These are phyloP conservation scores for Ophiostoma piceae DNA, from an alignment of 2,329 filamentous ascomycete species.

Conservation along the genomic window DNA sequence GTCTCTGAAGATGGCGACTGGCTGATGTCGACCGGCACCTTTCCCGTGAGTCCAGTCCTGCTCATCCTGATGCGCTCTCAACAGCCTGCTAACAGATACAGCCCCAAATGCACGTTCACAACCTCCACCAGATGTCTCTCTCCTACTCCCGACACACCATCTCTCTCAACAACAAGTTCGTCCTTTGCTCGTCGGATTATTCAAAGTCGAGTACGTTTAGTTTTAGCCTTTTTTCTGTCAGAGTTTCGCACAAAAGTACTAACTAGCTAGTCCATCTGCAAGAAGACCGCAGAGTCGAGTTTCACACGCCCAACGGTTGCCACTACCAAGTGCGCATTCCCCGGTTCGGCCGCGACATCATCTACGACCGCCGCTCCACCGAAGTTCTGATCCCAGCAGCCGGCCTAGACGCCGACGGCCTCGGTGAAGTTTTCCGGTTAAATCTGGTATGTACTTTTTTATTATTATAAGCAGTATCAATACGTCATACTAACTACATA, in stretches of 20 bases:
- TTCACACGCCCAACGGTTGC: slow-evolving; percentile 82
- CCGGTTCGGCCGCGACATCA: slow-evolving; percentile 82
- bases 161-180: slow-evolving; percentile 84
- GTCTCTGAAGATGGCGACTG: slow-evolving; percentile 94
- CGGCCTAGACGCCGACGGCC: slow-evolving; percentile 76
- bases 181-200: slow-evolving; percentile 83
- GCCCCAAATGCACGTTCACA: slow-evolving; percentile 85
- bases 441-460: slow-evolving; percentile 51
- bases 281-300: slow-evolving; percentile 82
- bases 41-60: slow-evolving; percentile 42
- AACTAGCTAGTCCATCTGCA: slow-evolving; percentile 66
- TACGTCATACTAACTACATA: slow-evolving; percentile 1
- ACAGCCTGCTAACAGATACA: slow-evolving; percentile 11
- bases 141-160: slow-evolving; percentile 90
- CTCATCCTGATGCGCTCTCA: not conserved
- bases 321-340: slow-evolving; percentile 88
- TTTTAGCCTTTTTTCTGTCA: not conserved
- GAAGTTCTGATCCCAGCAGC: slow-evolving; percentile 85
- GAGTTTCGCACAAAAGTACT: not conserved
- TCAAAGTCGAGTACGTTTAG: slow-evolving; percentile 63
- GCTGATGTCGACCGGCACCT: slow-evolving; percentile 88
- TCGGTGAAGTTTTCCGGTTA: slow-evolving; percentile 86
- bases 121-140: slow-evolving; percentile 86
- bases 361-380: slow-evolving; percentile 75
- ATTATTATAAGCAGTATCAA: not conserved